Evolutionary conservation across 805 yeast species (phyloP), one percentile per base, ranked within the genome.

Genomic region (Tetrapisispora arboricola): DNA sequence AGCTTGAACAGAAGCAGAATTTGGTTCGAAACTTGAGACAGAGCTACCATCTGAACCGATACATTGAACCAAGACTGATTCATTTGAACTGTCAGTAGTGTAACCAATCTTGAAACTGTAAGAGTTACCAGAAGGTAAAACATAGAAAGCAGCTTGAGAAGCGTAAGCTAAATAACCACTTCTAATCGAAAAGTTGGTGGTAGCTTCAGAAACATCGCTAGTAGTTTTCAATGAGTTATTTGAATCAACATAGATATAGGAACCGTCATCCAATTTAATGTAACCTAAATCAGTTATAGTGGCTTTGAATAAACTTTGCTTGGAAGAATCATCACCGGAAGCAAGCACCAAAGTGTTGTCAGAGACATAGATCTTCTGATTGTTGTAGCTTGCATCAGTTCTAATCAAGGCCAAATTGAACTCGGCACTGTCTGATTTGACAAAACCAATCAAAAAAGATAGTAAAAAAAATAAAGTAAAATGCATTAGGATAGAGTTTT

Each of bases 161-260:
- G 38, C 21, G 16, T 22, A 48, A 13, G 40, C 43, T 30, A 48
- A 21, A 20, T 26, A 13, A 16, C 44, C 42, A 13, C 20, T 24
- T 10, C 26, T 16, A 46, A 72, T 58, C n/a, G 71, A 49, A 51
- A 70, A 73, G 4, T 71, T 67, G 13, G 36, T 33, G 15, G 64
- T 41, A 29, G 59, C 46, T 33, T 51, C 53, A 32, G 54, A 49
- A 16, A 50, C 39, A 42, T 49, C 55, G 18, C 50, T 41, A 33
- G 57, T 56, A 27, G 47, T 49, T 6, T 38, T 46, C 11, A 53
- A 39, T 20, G 49, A 30, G 34, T 58, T 57, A 32, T 49, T 54
- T 11, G 43, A 38, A 38, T 39, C 44, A 31, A 58, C 58, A 35
- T 55, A 58, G 28, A 57, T 63, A 45, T 44, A 64, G 13, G 52